Conservation (phyloP, 148 eudicot species). For the Rhododendron henanense region DNA sequence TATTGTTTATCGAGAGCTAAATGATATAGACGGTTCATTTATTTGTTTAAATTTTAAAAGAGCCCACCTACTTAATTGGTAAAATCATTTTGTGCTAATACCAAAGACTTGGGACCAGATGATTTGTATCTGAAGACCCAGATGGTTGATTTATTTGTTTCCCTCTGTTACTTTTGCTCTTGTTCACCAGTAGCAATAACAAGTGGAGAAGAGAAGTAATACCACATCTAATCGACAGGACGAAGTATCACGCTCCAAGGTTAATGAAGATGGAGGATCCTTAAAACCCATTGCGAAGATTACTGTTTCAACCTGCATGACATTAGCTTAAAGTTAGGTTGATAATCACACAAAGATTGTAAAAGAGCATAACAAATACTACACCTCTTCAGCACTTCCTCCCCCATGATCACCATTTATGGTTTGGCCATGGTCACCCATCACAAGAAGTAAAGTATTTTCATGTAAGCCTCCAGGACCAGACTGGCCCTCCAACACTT, state of each 20-base stretch:
- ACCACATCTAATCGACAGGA: slow-evolving; percentile 71
- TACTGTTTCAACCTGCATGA: slow-evolving; percentile 90
- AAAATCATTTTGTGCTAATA: not conserved
- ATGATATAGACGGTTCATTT: not conserved
- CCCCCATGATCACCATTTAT: slow-evolving; percentile 98
- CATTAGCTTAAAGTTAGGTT: slow-evolving; percentile 7
- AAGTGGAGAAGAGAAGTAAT: slow-evolving; percentile 23
- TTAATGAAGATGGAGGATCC: slow-evolving; percentile 42
- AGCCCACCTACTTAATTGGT: slow-evolving; percentile 1
- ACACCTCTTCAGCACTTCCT: slow-evolving; percentile 92
- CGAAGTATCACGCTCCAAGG: slow-evolving; percentile 50
- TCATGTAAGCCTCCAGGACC: slow-evolving; percentile 86
- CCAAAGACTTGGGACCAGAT: not conserved
- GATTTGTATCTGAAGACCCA: not conserved
- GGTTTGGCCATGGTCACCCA: slow-evolving; percentile 99
- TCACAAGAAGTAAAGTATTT: slow-evolving; percentile 87
- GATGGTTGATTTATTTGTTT: not conserved
- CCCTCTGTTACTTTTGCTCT: not conserved
- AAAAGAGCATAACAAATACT: slow-evolving; percentile 9
- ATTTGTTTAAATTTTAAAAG: not conserved
- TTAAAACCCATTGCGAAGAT: slow-evolving; percentile 78
- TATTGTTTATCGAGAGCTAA: not conserved
- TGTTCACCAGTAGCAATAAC: not conserved
- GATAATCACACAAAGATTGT: slow-evolving; percentile 5
- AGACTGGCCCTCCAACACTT: slow-evolving; percentile 58